phyloP scores from a whole-genome alignment of 2,329 filamentous ascomycete genomes.

The Aureobasidium leucospermi region DNA sequence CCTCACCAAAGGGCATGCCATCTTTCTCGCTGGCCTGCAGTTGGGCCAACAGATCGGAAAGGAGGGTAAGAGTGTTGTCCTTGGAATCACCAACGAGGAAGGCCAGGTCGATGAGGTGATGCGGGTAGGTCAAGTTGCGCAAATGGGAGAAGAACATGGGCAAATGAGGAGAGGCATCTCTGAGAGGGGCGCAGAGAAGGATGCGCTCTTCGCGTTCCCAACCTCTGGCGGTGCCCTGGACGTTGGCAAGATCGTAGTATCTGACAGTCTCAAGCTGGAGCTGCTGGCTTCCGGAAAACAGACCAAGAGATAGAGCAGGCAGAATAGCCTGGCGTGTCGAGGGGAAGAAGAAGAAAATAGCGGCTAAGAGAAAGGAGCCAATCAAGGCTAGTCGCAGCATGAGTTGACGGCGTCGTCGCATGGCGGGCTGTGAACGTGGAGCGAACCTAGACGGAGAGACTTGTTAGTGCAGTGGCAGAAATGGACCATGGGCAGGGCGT shows the following conservation, averaged over 20 bases:
- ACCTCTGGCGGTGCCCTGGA: constrained; percentile 82
- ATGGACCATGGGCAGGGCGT: neutral
- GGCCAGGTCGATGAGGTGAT: constrained; percentile 90
- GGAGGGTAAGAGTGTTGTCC: constrained; percentile 72
- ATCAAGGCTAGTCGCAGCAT: constrained; percentile 58
- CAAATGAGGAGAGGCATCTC: constrained; percentile 86
- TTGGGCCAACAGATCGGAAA: constrained; percentile 67
- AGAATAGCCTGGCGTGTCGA: constrained; percentile 60
- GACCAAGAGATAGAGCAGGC: constrained; percentile 58
- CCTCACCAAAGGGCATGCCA: constrained; percentile 82
- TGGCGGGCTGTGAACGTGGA: constrained; percentile 67
- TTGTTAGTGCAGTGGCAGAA: neutral
- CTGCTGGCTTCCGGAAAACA: constrained; percentile 54
- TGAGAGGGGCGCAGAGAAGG: constrained; percentile 83
- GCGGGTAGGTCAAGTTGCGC: constrained; percentile 92
- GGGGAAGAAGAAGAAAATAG: constrained; percentile 67
- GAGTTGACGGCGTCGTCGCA: constrained; percentile 66
- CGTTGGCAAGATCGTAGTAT: constrained; percentile 91
- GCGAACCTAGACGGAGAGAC: constrained; percentile 59
- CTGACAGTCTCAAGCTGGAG: constrained; percentile 88
- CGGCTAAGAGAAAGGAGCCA: constrained; percentile 49
- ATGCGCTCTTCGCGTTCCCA: constrained; percentile 97
- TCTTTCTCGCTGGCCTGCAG: constrained; percentile 75
- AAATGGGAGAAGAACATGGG: constrained; percentile 99
- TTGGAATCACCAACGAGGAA: constrained; percentile 98